Evolutionary conservation across 2,329 filamentous ascomycete genomes (phyloP), one percentile per base, ranked within the genome.

Genomic region (Fusarium equiseti): DNA sequence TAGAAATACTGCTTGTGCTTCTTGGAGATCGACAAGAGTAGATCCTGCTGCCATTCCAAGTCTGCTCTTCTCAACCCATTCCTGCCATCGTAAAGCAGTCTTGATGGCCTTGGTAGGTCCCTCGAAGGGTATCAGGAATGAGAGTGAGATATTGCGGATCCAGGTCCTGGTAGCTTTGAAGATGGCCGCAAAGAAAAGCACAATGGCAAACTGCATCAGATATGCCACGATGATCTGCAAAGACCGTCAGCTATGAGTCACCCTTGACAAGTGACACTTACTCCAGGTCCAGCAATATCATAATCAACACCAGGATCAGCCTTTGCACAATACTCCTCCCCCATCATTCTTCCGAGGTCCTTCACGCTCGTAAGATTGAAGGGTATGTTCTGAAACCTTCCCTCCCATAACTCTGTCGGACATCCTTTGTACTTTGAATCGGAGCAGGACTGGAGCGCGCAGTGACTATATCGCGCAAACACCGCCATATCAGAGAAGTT

Each of bases 231-330:
- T 52, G 0, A 69, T 51, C 63, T 66, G 1, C 12, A 1, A 7
- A 32, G 13, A 5, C 16, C 8, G 15, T 57, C 6, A 57, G 54
- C 3, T 6, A 35, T 13, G 10, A 12, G 8, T 31, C 8, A 10
- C 4, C 3, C 0, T 16, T 32, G 35, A 38, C 2, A 12, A 11
- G 4, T 12, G 5, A 9, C 7, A 44, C 56, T 22, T 0, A 69
- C 59, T 1, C 67, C 63, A 2, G 59, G 68, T 1, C 68, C 68
- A 2, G 68, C 68, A 9, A 71, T 68, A 26, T 71, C 67, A 1
- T 26, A 55, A 4, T 71, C 67, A 1, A 71, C 24, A 1, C 55
- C 48, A 5, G 49, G 22, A 8, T 32, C 45, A 2, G 43, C 65
- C 3, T 48, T 40, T 0, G 24, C 11, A 18, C 61, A 69, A 6